These are phyloP conservation scores for Microbotryomycetes sp. DNA, from an alignment of 1,284 basidiomycete species.

Conservation along the genomic window DNA sequence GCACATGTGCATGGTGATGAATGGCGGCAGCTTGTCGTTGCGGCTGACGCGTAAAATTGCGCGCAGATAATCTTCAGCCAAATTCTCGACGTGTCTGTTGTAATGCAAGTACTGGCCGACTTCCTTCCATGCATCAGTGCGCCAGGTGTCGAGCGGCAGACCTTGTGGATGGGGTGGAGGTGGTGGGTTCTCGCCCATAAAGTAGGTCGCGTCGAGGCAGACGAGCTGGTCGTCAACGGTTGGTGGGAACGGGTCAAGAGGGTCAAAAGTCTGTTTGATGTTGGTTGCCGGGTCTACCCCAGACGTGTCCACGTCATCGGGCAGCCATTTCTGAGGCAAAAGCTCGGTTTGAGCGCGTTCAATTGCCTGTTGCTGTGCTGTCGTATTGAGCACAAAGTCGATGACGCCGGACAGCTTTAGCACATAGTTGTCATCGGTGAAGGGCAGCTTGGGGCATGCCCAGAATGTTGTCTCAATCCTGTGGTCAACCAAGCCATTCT, in stretches of 20 bases:
- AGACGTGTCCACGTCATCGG: neutral
- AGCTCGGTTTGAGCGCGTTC: neutral
- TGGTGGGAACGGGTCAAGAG: neutral
- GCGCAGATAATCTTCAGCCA: neutral
- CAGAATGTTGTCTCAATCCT: neutral
- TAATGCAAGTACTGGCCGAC: neutral
- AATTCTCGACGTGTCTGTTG: neutral
- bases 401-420: neutral
- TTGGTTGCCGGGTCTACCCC: neutral
- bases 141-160: neutral
- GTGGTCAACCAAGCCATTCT: conserved; percentile 2
- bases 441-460: neutral
- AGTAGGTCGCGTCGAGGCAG: neutral
- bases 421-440: neutral
- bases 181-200: neutral
- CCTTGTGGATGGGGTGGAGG: neutral
- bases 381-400: neutral
- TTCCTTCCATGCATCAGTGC: neutral
- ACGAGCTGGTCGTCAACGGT: neutral
- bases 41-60: neutral
- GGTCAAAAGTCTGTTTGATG: neutral
- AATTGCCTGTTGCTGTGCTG: neutral
- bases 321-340: neutral
- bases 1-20: neutral
- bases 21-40: neutral